Percentiles rank a stretch among this genome's conserved stretches.
These are phyloP conservation scores for Trichosporon ovoides DNA, from an alignment of 1,284 basidiomycete genomes.

Conservation along the genomic window DNA sequence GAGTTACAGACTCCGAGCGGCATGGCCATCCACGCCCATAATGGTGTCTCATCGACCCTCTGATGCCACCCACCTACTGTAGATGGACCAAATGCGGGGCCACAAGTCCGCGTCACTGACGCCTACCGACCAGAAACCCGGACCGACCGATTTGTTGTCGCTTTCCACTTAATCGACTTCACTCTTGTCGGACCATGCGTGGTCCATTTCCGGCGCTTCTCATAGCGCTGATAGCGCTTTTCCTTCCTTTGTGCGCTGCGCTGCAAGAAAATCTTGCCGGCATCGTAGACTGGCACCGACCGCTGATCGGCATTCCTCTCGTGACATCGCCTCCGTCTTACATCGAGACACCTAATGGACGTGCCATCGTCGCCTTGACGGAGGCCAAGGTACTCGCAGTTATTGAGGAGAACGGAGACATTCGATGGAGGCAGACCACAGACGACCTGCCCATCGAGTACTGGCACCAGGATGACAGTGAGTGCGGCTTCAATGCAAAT, in stretches of 20 bases:
- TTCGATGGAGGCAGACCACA: constrained; percentile 39
- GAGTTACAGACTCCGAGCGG: no score
- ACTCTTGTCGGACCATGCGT: not conserved
- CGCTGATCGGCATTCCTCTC: constrained; percentile 65
- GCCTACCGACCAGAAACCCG: not conserved
- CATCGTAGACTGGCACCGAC: constrained; percentile 78
- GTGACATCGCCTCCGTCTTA: constrained; percentile 43
- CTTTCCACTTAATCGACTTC: not conserved
- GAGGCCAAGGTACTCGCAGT: constrained; percentile 72
- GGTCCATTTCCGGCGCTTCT: not conserved
- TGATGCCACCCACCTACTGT: no score
- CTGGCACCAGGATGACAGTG: constrained; percentile 60
- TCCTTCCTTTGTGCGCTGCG: constrained; percentile 10
- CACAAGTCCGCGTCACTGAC: not conserved
- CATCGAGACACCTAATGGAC: constrained; percentile 19
- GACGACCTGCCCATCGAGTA: constrained; percentile 55
- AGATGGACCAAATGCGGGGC: constrained; percentile 5
- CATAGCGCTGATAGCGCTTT: constrained; percentile 7
- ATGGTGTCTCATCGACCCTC: no score
- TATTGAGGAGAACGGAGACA: constrained; percentile 63
- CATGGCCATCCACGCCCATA: no score
- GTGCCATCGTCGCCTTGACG: constrained; percentile 58
- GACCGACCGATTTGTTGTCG: not conserved
- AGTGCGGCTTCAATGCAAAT: constrained; percentile 13
- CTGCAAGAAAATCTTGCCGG: constrained; percentile 56